Evolutionary conservation across 2,329 filamentous ascomycete species (phyloP), one percentile per base, ranked within the genome.

Genomic region (Aspergillus fructus): DNA sequence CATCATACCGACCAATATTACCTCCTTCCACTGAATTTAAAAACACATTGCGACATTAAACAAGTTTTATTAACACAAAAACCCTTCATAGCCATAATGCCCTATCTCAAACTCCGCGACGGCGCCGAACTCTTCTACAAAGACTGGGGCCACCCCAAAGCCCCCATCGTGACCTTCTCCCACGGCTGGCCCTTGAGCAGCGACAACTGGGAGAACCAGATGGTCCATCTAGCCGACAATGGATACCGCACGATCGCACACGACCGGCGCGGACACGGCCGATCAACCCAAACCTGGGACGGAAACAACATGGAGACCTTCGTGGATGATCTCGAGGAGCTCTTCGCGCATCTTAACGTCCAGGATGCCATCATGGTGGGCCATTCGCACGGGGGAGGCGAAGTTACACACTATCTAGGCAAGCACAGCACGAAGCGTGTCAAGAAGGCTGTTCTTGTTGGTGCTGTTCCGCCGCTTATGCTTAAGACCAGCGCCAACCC

Each of bases 381-480:
- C 3, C 74, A 76, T 51, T 76, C 74, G 3, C 75, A 74, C 4
- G 76, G 75, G 7, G 76, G 76, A 27, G 76, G 76, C 34, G 76
- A 79, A 61, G 73, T 78, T 1, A 66, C 72, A 3, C 69, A 68
- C 42, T 74, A 70, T 54, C 61, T 74, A 6, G 71, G 67, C 11
- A 69, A 70, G 9, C 68, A 74, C 54, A 74, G 75, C 48, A 73
- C 72, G 5, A 58, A 53, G n/a, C 67, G 76, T 0, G 72, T 77
- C 40, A 67, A 62, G 42, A 78, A 75, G 60, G 74, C 74, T 2
- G 76, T 77, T 8, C 68, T 79, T 1, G 64, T 79, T 49, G 59
- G 66, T 21, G 70, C 72, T 9, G 67, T 77, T 12, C 64, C 74
- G 11, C 75, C 75, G 5, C 27, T 72, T 5, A 69, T 76, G 68